These are phyloP conservation scores for Marchantia paleacea DNA, from an alignment of 225 moss, liverwort and hornwort genomes.

Conservation along the genomic window DNA sequence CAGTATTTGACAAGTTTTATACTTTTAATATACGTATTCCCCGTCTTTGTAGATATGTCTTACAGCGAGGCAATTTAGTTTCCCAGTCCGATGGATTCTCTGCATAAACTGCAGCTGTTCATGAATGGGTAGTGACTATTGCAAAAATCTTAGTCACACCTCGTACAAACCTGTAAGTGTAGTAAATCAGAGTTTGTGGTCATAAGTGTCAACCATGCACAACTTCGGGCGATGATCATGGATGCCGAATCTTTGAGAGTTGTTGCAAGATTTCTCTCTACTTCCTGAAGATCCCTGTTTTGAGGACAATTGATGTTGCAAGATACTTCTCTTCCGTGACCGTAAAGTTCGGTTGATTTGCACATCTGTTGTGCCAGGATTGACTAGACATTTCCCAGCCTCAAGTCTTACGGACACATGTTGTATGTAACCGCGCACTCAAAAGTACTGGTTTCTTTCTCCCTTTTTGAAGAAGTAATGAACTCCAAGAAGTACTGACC, in stretches of 20 bases:
- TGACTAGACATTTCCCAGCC: not conserved
- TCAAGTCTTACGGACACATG: no score
- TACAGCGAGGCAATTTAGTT: not conserved
- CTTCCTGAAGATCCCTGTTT: not conserved
- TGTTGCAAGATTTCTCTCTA: not conserved
- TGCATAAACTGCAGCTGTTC: no score
- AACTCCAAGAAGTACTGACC: not conserved
- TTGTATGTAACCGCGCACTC: no score
- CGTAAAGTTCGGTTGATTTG: not conserved
- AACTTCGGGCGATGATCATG: not conserved
- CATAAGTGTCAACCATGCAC: not conserved
- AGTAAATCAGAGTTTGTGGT: not conserved
- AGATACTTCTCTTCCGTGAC: slow-evolving; percentile 6
- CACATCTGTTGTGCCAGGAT: not conserved
- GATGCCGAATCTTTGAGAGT: not conserved
- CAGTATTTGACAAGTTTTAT: not conserved
- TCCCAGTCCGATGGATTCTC: no score
- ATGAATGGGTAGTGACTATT: no score
- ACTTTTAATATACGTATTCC: not conserved
- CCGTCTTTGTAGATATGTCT: not conserved
- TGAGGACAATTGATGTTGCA: not conserved
- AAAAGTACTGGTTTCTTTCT: no score
- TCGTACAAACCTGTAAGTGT: not conserved
- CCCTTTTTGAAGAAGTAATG: not conserved
- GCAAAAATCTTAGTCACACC: not conserved